phyloP scores from a whole-genome alignment of 441 rosid species.

The Hypseocharis bilobata region DNA sequence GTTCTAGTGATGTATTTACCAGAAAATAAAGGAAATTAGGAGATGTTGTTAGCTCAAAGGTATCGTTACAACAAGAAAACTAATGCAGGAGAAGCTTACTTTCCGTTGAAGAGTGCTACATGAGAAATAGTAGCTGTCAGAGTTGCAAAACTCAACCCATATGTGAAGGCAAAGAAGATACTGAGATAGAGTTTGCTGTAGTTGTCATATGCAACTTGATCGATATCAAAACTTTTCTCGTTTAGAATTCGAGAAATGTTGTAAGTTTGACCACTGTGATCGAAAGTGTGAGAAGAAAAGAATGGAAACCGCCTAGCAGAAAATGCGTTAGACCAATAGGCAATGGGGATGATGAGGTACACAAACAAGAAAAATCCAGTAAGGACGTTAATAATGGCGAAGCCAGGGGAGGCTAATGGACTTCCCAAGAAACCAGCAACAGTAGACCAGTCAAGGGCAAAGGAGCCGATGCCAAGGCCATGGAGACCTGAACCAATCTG shows the following conservation, averaged over 20 bases:
- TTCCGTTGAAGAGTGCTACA: slow-evolving; percentile 18
- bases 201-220: not conserved
- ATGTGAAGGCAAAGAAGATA: slow-evolving; percentile 11
- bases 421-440: slow-evolving; percentile 13
- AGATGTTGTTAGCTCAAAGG: not conserved
- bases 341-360: slow-evolving; percentile 9
- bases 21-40: not conserved
- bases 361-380: slow-evolving; percentile 14
- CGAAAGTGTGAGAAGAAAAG: slow-evolving; percentile 11
- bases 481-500: slow-evolving; percentile 18
- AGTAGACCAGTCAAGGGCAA: slow-evolving; percentile 21
- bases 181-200: slow-evolving; percentile 20
- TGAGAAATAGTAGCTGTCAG: slow-evolving; percentile 16
- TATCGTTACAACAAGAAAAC: too few relatives aligned
- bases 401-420: slow-evolving; percentile 17
- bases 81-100: not conserved
- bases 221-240: slow-evolving; percentile 9
- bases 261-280: not conserved
- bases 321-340: slow-evolving; percentile 5
- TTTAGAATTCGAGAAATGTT: slow-evolving; percentile 13
- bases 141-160: slow-evolving; percentile 16
- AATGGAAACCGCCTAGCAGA: slow-evolving; percentile 12
- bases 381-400: slow-evolving; percentile 9
- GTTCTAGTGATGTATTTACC: not conserved
- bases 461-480: slow-evolving; percentile 20